These are phyloP conservation scores for Stemphylium vesicarium DNA, from an alignment of 2,329 filamentous ascomycete genomes.

Conservation along the genomic window DNA sequence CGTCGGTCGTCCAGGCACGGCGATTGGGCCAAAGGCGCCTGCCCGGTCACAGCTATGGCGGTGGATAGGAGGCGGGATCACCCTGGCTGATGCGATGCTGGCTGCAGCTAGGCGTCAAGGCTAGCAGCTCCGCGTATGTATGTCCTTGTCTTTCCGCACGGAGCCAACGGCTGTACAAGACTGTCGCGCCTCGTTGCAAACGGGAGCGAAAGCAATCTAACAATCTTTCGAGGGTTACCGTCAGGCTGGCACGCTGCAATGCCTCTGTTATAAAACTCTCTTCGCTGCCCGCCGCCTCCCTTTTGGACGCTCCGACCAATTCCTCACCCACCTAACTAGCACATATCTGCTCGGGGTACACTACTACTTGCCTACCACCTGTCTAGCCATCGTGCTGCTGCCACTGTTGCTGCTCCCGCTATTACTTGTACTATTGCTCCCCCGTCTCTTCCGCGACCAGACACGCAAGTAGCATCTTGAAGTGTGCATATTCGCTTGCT, in stretches of 20 bases:
- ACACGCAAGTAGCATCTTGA: conserved; percentile 4
- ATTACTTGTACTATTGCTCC: background rate
- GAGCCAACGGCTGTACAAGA: conserved; percentile 49
- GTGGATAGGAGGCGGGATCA: conserved; percentile 31
- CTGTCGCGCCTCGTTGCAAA: conserved; percentile 52
- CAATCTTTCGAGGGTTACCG: conserved; percentile 46
- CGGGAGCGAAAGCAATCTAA: conserved; percentile 51
- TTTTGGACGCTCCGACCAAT: conserved; percentile 40
- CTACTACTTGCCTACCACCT: background rate
- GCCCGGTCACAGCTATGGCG: conserved; percentile 25
- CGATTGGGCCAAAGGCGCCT: conserved; percentile 35
- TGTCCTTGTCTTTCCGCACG: conserved; percentile 48
- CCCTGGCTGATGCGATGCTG: conserved; percentile 35
- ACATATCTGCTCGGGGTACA: background rate
- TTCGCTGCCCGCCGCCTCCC: conserved; percentile 40
- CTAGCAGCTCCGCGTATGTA: conserved; percentile 41
- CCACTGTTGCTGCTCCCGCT: background rate
- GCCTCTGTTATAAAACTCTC: conserved; percentile 49
- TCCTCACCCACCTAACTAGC: conserved; percentile 21
- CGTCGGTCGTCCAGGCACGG: conserved; percentile 22
- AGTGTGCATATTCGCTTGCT: conserved; percentile 8
- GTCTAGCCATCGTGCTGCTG: conserved; percentile 20
- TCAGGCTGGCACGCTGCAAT: conserved; percentile 44
- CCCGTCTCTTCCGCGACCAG: conserved; percentile 17
- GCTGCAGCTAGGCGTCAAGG: conserved; percentile 35